Base-by-base conservation (phyloP, 1,284 basidiomycete genomes). In the Acaromyces ingoldii region DNA sequence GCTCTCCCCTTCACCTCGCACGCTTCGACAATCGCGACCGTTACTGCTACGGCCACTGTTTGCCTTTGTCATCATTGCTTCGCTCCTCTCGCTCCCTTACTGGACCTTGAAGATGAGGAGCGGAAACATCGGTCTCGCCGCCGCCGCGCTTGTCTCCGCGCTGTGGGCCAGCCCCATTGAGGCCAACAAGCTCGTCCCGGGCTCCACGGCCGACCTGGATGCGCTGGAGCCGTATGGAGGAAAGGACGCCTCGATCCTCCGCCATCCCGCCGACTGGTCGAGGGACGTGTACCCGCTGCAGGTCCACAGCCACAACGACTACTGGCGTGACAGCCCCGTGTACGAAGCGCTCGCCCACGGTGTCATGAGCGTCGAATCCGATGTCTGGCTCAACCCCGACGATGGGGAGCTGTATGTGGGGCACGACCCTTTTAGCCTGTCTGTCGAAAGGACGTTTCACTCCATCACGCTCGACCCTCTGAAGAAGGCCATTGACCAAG, bases 291-390 rank as follows among this genome's bases (percentile, higher is more conserved):
- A 55, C 29, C 59, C 58, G 10, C 30, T 64, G 13, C 38, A 49
- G 0, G 56, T 70, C 3, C 68, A 70, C 48, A 64, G 58, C 4
- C 68, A 70, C 52, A 70, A 70, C 33, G 67, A 70, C 51, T 70
- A 71, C 39, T 56, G 57, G 54, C 49, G 61, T 0, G 53, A 60
- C 38, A 44, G 47, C 1, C 65, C 68, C 0, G 53, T 70, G 6
- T 64, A 58, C 38, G 61, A 64, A 2, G 68, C 65, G 0, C 51
- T 71, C 5, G 49, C 65, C 7, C 49, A 64, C 42, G 65, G 63
- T 19, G 63, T 59, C 6, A 37, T 36, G 26, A 58, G 53, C 37
- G 48, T 67, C 40, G 68, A 71, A 38, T 51, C 60, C 6, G 68
- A 71, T 34, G 56, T 67, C 1, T 70, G 67, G 67, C 58, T 65